These are phyloP conservation scores for Emmonsia crescens DNA, from an alignment of 2,329 filamentous ascomycete genomes.

Conservation along the genomic window DNA sequence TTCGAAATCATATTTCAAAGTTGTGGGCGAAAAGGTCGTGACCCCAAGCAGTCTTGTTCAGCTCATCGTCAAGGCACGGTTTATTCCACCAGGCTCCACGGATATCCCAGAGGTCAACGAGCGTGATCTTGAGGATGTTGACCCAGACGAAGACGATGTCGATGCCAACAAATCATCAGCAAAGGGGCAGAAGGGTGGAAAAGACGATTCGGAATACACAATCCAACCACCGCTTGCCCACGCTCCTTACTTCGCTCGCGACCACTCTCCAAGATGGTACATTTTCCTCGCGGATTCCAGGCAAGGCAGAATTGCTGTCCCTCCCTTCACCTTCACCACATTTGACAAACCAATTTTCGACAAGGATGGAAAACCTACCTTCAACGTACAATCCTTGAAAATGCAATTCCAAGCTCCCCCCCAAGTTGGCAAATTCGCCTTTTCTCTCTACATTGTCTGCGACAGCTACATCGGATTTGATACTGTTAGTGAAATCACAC, in stretches of 20 bases:
- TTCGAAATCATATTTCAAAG: conserved; percentile 96
- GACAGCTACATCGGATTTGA: conserved; percentile 95
- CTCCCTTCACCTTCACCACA: conserved; percentile 85
- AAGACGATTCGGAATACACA: conserved; percentile 36
- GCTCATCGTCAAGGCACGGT: conserved; percentile 86
- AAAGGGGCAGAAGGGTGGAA: conserved; percentile 49
- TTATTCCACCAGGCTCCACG: conserved; percentile 74
- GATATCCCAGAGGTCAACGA: conserved; percentile 65
- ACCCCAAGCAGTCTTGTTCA: conserved; percentile 88
- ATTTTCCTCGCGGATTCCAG: conserved; percentile 91
- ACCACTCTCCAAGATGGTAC: conserved; percentile 85
- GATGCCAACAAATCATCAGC: conserved; percentile 65
- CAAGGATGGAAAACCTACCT: conserved; percentile 73
- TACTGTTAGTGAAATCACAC: conserved; percentile 77
- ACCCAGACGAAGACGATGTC: conserved; percentile 85
- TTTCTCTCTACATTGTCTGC: conserved; percentile 85
- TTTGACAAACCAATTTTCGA: conserved; percentile 86
- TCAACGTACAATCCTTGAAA: conserved; percentile 90
- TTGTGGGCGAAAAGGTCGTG: conserved; percentile 84
- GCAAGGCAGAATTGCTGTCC: conserved; percentile 90
- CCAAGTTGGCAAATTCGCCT: conserved; percentile 84
- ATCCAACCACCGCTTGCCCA: conserved; percentile 76
- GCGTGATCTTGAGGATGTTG: conserved; percentile 75
- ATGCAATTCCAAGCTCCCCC: conserved; percentile 94
- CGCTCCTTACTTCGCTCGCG: conserved; percentile 80